Evolutionary conservation across 768 basidiomycete genomes (phyloP), one percentile per base, ranked within the genome.

Genomic region (Tricholoma sp.): DNA sequence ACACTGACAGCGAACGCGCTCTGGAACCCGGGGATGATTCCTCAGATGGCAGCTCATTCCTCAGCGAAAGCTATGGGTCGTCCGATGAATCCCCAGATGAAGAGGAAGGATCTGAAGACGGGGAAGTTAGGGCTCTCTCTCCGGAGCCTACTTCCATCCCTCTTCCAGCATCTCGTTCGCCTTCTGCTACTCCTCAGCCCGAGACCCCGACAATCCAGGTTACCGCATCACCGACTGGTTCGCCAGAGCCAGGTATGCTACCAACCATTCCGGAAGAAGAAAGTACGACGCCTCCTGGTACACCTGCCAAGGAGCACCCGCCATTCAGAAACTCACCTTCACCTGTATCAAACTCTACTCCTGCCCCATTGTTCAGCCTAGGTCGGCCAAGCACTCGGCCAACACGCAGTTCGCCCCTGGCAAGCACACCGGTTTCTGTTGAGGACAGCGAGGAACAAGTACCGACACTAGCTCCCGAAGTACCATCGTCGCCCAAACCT

Each of bases 341-440:
- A 4, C 32, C 45, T 17, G 18, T 61, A 62, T 67, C 71, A 2
- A 73, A 77, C n/a, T 73, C 80, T 39, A 71, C 71, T 13, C 54
- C 73, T 32, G 65, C 59, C 47, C 51, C 62, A 33, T 59, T 49
- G 7, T 76, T 81, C 18, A 69, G 78, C 20, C 66, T 80, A 15
- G 82, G 83, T 17, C 76, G 86, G 37, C 83, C 83, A 1, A 84
- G 79, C 48, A 79, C 87, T 7, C 80, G 85, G 6, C 89, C 89
- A 0, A 69, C 77, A 3, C 82, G 87, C n/a, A 91, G 90, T 61
- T 91, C 90, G 3, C 90, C 90, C 1, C 73, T 91, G 50, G 85
- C 89, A 4, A 82, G 69, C 55, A 74, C 77, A 5, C 73, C 83
- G 52, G 72, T 72, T 54, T 80, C 75, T 59, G 73, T 62, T 5